These are phyloP conservation scores for Pontederia crassipes DNA, from an alignment of 176 grass and related monocot species.

Conservation along the genomic window DNA sequence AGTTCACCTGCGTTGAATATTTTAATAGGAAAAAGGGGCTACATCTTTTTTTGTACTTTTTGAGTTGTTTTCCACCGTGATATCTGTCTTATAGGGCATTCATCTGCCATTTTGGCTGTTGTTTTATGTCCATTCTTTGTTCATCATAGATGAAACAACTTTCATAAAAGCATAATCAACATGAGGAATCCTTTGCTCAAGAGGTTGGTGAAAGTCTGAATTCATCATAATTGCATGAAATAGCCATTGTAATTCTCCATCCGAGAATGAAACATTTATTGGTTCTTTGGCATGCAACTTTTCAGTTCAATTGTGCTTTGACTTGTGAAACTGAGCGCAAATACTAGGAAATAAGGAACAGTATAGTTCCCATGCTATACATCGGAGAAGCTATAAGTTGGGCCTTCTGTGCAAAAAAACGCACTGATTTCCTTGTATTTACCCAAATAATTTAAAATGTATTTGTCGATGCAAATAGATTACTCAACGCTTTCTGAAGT, in stretches of 20 bases:
- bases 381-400: too few species aligned
- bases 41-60: slow-evolving; percentile 5
- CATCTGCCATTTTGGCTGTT: slow-evolving; percentile 31
- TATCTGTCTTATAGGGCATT: slow-evolving; percentile 14
- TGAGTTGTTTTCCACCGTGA: slow-evolving; percentile 15
- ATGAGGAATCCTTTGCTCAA: slow-evolving; percentile 27
- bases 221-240: background rate
- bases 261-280: too few species aligned
- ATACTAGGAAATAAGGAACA: too few species aligned
- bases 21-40: slow-evolving; percentile 18
- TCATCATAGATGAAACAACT: slow-evolving; percentile 59
- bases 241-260: background rate
- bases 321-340: background rate
- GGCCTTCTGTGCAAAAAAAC: too few species aligned
- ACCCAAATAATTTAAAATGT: too few species aligned
- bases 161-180: slow-evolving; percentile 17
- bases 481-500: too few species aligned
- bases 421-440: too few species aligned
- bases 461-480: too few species aligned
- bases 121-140: slow-evolving; percentile 51
- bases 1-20: background rate
- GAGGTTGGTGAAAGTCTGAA: background rate
- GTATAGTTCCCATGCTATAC: too few species aligned
- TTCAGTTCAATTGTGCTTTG: too few species aligned
- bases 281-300: too few species aligned